Evolutionary conservation across 345 rosid genomes (phyloP).

Genomic region (Camelina hispida): DNA sequence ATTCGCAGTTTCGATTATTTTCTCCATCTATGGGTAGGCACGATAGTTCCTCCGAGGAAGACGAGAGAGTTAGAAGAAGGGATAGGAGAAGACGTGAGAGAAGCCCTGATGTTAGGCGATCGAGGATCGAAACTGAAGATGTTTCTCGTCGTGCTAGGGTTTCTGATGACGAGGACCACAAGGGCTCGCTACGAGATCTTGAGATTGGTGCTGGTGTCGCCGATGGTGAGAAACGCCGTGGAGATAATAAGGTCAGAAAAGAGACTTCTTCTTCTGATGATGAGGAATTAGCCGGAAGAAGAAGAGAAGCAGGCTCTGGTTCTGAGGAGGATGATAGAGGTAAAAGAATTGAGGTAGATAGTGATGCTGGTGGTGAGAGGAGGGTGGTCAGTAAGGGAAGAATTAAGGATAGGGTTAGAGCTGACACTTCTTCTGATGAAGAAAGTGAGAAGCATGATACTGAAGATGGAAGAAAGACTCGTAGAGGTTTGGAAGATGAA

Average conservation of each 20-base stretch:
- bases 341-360: slow-evolving; percentile 2
- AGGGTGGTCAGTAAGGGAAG: slow-evolving; percentile 17
- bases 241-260: slow-evolving; percentile 19
- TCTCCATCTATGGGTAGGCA: slow-evolving; percentile 40
- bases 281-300: slow-evolving; percentile 24
- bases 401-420: slow-evolving; percentile 27
- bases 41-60: slow-evolving; percentile 44
- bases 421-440: slow-evolving; percentile 38
- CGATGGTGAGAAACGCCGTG: slow-evolving; percentile 19
- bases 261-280: slow-evolving; percentile 40
- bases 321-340: slow-evolving; percentile 38
- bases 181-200: slow-evolving; percentile 33
- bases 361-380: slow-evolving; percentile 26
- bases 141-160: slow-evolving; percentile 33
- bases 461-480: slow-evolving; percentile 17
- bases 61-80: slow-evolving; percentile 37
- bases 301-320: slow-evolving; percentile 10
- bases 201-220: slow-evolving; percentile 14
- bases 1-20: neutral
- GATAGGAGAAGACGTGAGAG: slow-evolving; percentile 36
- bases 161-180: slow-evolving; percentile 36
- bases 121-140: slow-evolving; percentile 10
- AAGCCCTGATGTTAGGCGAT: slow-evolving; percentile 34
- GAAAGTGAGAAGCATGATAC: slow-evolving; percentile 14
- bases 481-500: slow-evolving; percentile 25